Conservation (phyloP, 2,329 filamentous ascomycete genomes). For the Arthroderma sp. region DNA sequence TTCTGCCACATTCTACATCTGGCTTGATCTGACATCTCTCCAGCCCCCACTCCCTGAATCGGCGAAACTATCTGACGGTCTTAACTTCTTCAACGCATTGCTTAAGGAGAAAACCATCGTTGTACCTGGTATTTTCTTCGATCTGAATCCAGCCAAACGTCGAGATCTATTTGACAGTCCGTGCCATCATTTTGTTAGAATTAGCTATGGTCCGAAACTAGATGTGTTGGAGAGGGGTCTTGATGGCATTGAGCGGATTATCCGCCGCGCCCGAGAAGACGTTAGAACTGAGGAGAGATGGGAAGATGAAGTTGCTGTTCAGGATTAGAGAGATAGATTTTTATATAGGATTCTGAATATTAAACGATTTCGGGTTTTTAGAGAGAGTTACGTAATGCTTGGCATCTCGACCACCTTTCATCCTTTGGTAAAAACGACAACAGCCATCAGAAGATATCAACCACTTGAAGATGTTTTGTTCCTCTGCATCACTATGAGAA, state of each 20-base stretch:
- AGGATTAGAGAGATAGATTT: conserved; percentile 12
- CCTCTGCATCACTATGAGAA: no score
- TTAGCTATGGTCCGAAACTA: conserved; percentile 75
- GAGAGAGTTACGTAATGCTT: no score
- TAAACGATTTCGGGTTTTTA: no score
- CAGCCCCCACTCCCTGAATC: conserved; percentile 41
- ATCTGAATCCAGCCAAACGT: conserved; percentile 78
- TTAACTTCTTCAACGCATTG: conserved; percentile 95
- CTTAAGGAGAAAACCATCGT: conserved; percentile 91
- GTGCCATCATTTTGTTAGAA: conserved; percentile 80
- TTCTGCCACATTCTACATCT: conserved; percentile 90
- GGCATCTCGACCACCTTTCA: no score
- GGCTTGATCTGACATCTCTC: conserved; percentile 46
- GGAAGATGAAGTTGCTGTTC: conserved; percentile 26
- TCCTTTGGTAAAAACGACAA: no score
- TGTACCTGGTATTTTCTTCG: conserved; percentile 95
- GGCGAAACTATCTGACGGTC: conserved; percentile 70
- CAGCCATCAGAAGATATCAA: no score
- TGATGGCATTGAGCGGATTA: conserved; percentile 71
- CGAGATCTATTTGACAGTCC: conserved; percentile 88
- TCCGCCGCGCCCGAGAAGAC: conserved; percentile 36
- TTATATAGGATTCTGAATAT: no score
- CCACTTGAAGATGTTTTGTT: no score
- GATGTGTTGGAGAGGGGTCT: conserved; percentile 64
- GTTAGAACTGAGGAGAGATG: conserved; percentile 14